Evolutionary conservation across 2,329 filamentous ascomycete genomes (phyloP), one percentile per base, ranked within the genome.

Genomic region (Xylariaceae sp.): DNA sequence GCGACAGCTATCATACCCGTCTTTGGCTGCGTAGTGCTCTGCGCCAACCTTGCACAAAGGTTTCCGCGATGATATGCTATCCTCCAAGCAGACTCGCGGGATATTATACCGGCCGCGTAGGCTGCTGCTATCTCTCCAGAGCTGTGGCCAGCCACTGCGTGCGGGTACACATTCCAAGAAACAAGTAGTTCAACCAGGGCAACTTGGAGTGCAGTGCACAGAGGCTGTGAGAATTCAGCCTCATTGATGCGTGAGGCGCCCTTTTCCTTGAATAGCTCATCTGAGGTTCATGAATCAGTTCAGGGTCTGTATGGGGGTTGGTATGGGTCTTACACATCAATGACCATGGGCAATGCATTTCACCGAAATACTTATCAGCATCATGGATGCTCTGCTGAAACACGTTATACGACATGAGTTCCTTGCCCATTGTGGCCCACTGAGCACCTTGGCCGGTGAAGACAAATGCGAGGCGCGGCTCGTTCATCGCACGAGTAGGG

Each of bases 361-460:
- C 26, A 17, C 39, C 39, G 18, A 48, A 9, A 19, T 45, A 47
- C n/a, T 19, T 33, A 33, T 51, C 44, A 9, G 40, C 29, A 2
- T n/a, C 17, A 18, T 45, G 30, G n/a, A 53, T 13, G 22, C 42
- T 39, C 12, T 39, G 11, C 6, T 22, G 19, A 15, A 52, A 49
- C 11, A 43, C 22, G 4, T 24, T 38, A 12, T 43, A 41, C 9
- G 42, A 28, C 17, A 56, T 34, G 13, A 61, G 44, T 32, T 56
- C 52, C 2, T 54, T 54, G 3, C 63, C 67, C 68, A 72, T 72
- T 0, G 55, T 56, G 2, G 60, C 52, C 64, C 68, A 73, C 37
- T 72, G 69, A 0, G 68, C 67, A 2, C 69, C 69, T 41, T 73
- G 69, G 4, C 69, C 69, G 0, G 67, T 71, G 52, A 72, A 73